phyloP scores from a whole-genome alignment of 2,329 filamentous ascomycete genomes.

The Boeremia lycopersici region DNA sequence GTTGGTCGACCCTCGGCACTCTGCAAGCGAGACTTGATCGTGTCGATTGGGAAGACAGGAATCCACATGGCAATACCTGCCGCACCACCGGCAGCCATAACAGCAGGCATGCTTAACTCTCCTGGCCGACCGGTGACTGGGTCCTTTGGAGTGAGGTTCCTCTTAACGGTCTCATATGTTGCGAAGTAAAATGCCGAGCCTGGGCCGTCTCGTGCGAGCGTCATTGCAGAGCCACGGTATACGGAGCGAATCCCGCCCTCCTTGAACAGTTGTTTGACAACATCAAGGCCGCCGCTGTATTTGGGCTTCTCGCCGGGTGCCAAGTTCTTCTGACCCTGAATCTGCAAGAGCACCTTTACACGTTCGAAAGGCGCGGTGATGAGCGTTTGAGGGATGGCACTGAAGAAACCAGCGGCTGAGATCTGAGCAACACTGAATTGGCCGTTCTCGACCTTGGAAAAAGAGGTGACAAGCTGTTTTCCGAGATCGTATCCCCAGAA shows the following conservation, averaged over 20 bases:
- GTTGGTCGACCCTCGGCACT: constrained; percentile 85
- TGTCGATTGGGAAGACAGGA: constrained; percentile 96
- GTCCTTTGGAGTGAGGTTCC: constrained; percentile 81
- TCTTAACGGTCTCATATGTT: constrained; percentile 95
- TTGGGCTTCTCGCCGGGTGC: constrained; percentile 89
- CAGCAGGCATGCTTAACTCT: constrained; percentile 78
- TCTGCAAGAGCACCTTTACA: constrained; percentile 97
- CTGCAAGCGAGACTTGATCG: constrained; percentile 92
- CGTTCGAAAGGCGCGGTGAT: constrained; percentile 99
- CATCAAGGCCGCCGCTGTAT: constrained; percentile 85
- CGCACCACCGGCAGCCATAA: constrained; percentile 84
- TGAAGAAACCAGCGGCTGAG: constrained; percentile 90
- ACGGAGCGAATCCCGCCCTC: constrained; percentile 90
- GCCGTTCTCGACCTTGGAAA: constrained; percentile 69
- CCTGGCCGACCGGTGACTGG: constrained; percentile 72
- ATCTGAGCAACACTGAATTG: constrained; percentile 84
- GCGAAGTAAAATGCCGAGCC: constrained; percentile 96
- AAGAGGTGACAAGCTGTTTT: constrained; percentile 78
- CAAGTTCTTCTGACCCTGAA: constrained; percentile 87
- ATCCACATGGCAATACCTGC: constrained; percentile 99
- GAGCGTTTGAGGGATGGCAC: constrained; percentile 93
- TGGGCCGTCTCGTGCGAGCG: constrained; percentile 89
- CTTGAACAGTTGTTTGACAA: constrained; percentile 89
- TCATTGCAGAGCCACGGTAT: constrained; percentile 89
- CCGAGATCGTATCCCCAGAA: constrained; percentile 93